These are phyloP conservation scores for Termitomyces titanicus DNA, from an alignment of 768 basidiomycete genomes.

Conservation along the genomic window DNA sequence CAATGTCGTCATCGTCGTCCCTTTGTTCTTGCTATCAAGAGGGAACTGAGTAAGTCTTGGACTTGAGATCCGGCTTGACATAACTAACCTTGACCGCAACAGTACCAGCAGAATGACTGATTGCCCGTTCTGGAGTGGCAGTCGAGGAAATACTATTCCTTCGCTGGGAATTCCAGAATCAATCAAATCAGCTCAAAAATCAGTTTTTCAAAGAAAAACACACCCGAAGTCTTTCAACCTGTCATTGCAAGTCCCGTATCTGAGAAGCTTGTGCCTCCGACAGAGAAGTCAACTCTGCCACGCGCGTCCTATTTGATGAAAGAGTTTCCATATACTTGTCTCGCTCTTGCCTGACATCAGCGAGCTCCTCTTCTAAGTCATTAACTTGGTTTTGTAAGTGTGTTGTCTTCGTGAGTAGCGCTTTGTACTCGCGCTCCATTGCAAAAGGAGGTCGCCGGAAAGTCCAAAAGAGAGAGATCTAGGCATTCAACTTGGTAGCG, in stretches of 20 bases:
- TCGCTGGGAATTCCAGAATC: neutral
- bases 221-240: neutral
- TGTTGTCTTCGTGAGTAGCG: neutral
- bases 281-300: neutral
- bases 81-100: neutral
- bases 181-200: neutral
- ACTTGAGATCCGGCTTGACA: neutral
- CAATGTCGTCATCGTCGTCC: neutral
- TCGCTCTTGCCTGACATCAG: slow-evolving; percentile 1
- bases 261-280: neutral
- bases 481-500: neutral
- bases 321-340: neutral
- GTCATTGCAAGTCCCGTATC: neutral
- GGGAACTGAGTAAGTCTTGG: neutral
- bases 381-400: neutral
- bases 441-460: neutral
- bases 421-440: neutral
- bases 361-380: slow-evolving; percentile 1
- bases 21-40: neutral
- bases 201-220: neutral
- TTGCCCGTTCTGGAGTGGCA: neutral
- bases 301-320: neutral
- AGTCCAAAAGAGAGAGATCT: neutral
- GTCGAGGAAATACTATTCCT: neutral
- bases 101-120: neutral